Base-by-base conservation (phyloP, 2,329 filamentous ascomycete species). In the Teratosphaeria nubilosa region DNA sequence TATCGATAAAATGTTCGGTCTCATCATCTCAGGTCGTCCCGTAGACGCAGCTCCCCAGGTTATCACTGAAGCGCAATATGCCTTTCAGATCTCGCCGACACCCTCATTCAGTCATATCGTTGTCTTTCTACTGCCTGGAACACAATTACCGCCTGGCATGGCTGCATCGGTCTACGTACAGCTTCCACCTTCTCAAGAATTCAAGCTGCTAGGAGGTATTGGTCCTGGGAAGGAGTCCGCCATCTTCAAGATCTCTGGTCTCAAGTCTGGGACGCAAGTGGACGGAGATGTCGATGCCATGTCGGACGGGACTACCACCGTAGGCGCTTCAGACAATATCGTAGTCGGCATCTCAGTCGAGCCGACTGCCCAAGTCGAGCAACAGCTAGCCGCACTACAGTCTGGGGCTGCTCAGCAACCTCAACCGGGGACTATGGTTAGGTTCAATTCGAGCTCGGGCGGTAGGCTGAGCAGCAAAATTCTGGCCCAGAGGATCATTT, bases 91-190 rank as follows among this genome's bases (percentile, higher is more conserved):
- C 72, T 85, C 87, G 16, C 72, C 81, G 6, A 68, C 72, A 27
- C 81, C 83, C 1, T 67, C 77, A 5, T 85, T 87, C 72, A 79
- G 77, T 57, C 91, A 97, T 72, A 82, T 97, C 57, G 87, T 91
- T 67, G 85, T 97, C 58, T 95, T 97, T 76, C 80, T 96, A 37
- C 82, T 96, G 0, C 95, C 94, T 0, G 87, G 86, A 51, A 79
- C 87, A 10, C 73, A 80, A 10, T 80, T 99, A 0, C 91, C 91
- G 0, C 78, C 82, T 3, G 82, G 84, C 65, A 88, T 88, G 22
- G 92, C 90, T 5, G 94, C 91, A 14, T 89, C 91, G 53, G 92
- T 99, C 63, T 97, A 96, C 76, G 82, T 95, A 53, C 87, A 91
- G 63, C 76, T 87, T n/a, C 82, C 84, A 2, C 75, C 75, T 9